These are phyloP conservation scores for Drechslerella dactyloides DNA, from an alignment of 2,329 filamentous ascomycete genomes.

Conservation along the genomic window DNA sequence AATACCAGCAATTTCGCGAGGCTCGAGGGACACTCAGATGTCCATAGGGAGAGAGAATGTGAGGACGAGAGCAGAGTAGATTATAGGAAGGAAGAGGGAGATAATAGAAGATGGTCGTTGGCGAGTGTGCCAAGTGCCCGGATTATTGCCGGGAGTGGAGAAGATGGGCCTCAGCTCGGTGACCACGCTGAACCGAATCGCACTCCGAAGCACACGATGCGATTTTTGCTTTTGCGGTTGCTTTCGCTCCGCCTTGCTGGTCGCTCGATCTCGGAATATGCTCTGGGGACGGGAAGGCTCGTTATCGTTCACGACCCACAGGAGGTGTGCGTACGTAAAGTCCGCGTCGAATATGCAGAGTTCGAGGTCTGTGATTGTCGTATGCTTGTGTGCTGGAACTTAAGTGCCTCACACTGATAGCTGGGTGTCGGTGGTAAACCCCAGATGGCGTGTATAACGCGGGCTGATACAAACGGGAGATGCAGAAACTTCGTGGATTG, in stretches of 20 bases:
- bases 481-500: slow-evolving; percentile 11
- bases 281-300: slow-evolving; percentile 38
- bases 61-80: not conserved
- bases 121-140: slow-evolving; percentile 1
- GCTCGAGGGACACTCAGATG: not conserved
- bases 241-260: slow-evolving; percentile 49
- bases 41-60: slow-evolving; percentile 11
- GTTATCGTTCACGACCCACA: slow-evolving; percentile 33
- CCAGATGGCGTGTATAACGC: no score
- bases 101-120: slow-evolving; percentile 28
- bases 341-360: slow-evolving; percentile 43
- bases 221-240: slow-evolving; percentile 17
- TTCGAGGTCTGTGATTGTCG: not conserved
- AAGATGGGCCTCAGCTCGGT: slow-evolving; percentile 18
- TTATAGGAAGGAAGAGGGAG: slow-evolving; percentile 18
- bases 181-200: not conserved
- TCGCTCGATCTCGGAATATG: slow-evolving; percentile 42
- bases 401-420: not conserved
- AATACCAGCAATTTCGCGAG: not conserved
- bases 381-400: not conserved
- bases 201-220: not conserved
- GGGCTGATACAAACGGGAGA: not conserved
- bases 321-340: slow-evolving; percentile 36
- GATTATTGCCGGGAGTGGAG: slow-evolving; percentile 36
- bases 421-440: not conserved